These are phyloP conservation scores for Agapanthus africanus DNA, from an alignment of 106 monocot genomes.

Conservation along the genomic window DNA sequence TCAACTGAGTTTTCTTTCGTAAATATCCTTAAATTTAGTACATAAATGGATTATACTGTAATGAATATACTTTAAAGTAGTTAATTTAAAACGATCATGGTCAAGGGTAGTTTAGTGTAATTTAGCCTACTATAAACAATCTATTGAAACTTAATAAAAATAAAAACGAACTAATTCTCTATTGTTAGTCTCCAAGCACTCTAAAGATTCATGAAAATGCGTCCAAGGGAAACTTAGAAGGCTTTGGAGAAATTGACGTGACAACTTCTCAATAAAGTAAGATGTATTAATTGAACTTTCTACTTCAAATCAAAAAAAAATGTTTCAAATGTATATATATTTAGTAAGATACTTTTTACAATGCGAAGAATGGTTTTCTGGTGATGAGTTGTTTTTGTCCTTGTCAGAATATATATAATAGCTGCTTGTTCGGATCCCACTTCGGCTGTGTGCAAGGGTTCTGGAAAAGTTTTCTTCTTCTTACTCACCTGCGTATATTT, in stretches of 20 bases:
- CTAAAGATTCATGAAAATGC: not conserved
- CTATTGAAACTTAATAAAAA: not conserved
- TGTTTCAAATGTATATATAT: not conserved
- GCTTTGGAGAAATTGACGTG: not conserved
- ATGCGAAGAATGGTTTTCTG: constrained; percentile 4
- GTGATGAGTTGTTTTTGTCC: constrained; percentile 18
- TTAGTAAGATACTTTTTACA: not conserved
- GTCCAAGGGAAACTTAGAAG: not conserved
- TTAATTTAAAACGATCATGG: no score
- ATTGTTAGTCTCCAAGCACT: not conserved
- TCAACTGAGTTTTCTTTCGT: no score
- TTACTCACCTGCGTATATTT: not conserved
- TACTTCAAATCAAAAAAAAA: not conserved
- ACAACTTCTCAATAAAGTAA: constrained; percentile 16
- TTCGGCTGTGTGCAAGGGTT: not conserved
- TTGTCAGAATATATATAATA: constrained; percentile 1
- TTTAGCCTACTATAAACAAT: no score
- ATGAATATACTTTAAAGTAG: no score
- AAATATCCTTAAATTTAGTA: no score
- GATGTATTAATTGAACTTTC: constrained; percentile 26
- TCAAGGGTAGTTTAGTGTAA: no score
- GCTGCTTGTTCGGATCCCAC: not conserved
- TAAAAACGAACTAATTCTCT: not conserved
- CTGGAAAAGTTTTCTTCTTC: not conserved
- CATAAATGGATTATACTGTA: no score